These are phyloP conservation scores for Paraconiothyrium sp. DNA, from an alignment of 2,329 filamentous ascomycete species.

Conservation along the genomic window DNA sequence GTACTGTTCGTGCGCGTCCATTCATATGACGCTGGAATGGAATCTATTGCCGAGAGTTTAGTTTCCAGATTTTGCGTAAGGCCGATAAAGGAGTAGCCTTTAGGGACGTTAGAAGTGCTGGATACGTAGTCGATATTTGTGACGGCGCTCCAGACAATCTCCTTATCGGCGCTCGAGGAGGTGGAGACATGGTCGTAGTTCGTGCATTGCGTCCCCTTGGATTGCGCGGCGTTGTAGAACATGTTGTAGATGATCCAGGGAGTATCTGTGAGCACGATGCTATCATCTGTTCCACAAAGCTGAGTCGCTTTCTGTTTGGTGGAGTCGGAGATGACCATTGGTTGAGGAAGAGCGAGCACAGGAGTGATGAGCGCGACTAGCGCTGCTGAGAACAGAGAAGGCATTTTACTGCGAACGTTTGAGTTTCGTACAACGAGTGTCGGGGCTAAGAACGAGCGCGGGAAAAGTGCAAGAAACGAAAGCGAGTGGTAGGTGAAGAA, in stretches of 20 bases:
- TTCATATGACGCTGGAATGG: slow-evolving; percentile 53
- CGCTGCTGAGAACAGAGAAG: slow-evolving; percentile 22
- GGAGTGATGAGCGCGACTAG: slow-evolving; percentile 21
- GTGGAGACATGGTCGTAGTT: slow-evolving; percentile 48
- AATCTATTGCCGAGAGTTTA: slow-evolving; percentile 49
- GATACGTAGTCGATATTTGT: slow-evolving; percentile 51
- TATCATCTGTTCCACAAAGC: slow-evolving; percentile 28
- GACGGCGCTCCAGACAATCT: slow-evolving; percentile 52
- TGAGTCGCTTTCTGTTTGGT: slow-evolving; percentile 26
- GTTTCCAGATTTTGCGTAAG: slow-evolving; percentile 56
- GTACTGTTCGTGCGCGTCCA: slow-evolving; percentile 55
- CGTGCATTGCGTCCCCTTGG: slow-evolving; percentile 54
- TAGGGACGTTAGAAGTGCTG: slow-evolving; percentile 48
- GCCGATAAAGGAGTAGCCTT: slow-evolving; percentile 58
- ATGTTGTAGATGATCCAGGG: slow-evolving; percentile 59
- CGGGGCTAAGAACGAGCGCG: not conserved
- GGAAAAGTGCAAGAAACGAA: not conserved
- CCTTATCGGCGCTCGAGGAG: slow-evolving; percentile 40
- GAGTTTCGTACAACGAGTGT: no score
- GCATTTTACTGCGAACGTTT: not conserved
- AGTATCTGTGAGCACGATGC: slow-evolving; percentile 48
- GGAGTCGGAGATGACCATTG: slow-evolving; percentile 25
- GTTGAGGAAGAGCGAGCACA: slow-evolving; percentile 20
- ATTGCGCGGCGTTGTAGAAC: slow-evolving; percentile 55
- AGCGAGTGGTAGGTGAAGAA: not conserved